Conservation (phyloP, 164 flowering plant species). For the Umbellularia californica region DNA sequence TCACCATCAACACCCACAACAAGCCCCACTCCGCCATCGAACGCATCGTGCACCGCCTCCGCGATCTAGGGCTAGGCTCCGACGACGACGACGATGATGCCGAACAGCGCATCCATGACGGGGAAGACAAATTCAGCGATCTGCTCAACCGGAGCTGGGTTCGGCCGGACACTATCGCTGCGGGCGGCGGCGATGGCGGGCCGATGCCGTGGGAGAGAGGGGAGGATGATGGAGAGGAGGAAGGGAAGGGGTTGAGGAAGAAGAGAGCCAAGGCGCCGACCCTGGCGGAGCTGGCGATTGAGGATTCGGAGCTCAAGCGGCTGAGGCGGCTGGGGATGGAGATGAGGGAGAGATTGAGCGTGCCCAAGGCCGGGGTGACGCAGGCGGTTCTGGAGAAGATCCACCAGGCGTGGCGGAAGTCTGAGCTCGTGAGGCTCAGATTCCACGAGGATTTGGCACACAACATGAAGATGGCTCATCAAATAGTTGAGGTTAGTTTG, state of each 20-base stretch:
- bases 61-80: conserved; percentile 61
- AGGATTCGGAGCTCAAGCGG: conserved; percentile 80
- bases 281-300: conserved; percentile 82
- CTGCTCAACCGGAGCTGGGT: conserved; percentile 81
- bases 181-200: conserved; percentile 19
- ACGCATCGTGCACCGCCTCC: conserved; percentile 67
- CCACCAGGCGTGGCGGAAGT: conserved; percentile 80
- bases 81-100: conserved; percentile 40
- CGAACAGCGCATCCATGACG: conserved; percentile 22
- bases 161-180: conserved; percentile 54
- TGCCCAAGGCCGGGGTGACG: conserved; percentile 90
- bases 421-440: conserved; percentile 85
- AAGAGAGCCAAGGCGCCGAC: conserved; percentile 56
- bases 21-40: conserved; percentile 54
- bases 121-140: conserved; percentile 75
- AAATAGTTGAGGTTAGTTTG: conserved; percentile 80
- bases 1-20: conserved; percentile 18
- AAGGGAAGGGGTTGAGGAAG: conserved; percentile 34
- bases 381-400: conserved; percentile 76
- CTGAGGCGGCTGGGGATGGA: conserved; percentile 74
- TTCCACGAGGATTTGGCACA: conserved; percentile 82
- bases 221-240: conserved; percentile 11
- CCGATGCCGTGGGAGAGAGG: conserved; percentile 81
- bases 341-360: conserved; percentile 67
- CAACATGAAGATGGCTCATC: conserved; percentile 89